phyloP scores from a whole-genome alignment of 345 rosid species.

The Populus alba region DNA sequence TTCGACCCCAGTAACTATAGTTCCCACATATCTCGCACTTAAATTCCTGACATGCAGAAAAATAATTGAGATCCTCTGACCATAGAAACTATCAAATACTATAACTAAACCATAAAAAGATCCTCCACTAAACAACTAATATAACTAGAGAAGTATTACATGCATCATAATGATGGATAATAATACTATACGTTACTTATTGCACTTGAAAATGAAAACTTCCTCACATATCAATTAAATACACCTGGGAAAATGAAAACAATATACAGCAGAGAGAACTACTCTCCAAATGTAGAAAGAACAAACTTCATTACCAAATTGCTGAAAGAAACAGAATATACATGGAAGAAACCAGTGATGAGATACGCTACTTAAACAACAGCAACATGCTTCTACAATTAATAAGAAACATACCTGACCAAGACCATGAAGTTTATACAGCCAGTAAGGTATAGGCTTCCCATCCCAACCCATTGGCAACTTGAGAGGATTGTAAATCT shows the following conservation, averaged over 20 bases:
- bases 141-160: neutral
- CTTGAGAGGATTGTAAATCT: slow-evolving; percentile 89
- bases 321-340: neutral
- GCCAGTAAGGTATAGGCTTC: slow-evolving; percentile 99
- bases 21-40: slow-evolving; percentile 96
- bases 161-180: neutral
- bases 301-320: neutral
- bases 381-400: neutral
- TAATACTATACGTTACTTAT: neutral
- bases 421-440: slow-evolving; percentile 97
- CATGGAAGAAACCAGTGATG: neutral
- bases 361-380: neutral
- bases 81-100: neutral
- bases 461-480: slow-evolving; percentile 99
- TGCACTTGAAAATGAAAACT: neutral
- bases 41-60: slow-evolving; percentile 55
- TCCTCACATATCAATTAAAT: neutral
- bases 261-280: neutral
- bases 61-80: neutral
- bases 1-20: slow-evolving; percentile 94
- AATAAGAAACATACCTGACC: slow-evolving; percentile 65
- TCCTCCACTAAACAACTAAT: neutral
- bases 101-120: neutral
- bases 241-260: neutral
- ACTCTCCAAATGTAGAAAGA: neutral